Conservation (phyloP, 805 yeast species). For the Lipomyces yamadae region DNA sequence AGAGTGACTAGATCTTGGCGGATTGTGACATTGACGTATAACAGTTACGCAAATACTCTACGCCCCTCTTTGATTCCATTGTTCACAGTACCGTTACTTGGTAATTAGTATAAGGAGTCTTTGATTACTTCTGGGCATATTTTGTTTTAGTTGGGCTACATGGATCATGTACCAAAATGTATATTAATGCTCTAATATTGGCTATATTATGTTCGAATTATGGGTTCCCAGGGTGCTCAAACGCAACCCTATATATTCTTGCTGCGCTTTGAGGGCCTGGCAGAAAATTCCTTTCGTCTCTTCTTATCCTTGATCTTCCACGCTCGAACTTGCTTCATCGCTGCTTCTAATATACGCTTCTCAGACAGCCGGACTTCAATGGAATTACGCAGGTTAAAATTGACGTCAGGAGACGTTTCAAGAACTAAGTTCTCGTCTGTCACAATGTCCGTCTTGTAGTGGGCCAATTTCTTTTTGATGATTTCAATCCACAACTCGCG, state of each 20-base stretch:
- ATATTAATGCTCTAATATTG: not conserved
- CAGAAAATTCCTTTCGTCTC: constrained; percentile 15
- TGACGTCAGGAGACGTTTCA: constrained; percentile 12
- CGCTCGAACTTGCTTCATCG: constrained; percentile 19
- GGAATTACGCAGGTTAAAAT: constrained; percentile 31
- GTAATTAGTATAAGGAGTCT: not conserved
- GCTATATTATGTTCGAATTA: not conserved
- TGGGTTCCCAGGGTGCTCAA: not conserved
- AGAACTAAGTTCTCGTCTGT: constrained; percentile 34
- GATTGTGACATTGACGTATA: not conserved
- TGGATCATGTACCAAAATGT: not conserved
- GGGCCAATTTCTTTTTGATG: constrained; percentile 15
- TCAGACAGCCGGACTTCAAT: constrained; percentile 35
- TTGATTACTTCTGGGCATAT: not conserved
- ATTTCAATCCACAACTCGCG: constrained; percentile 31
- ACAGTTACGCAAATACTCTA: constrained; percentile 71
- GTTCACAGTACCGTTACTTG: not conserved
- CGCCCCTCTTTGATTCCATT: constrained; percentile 59
- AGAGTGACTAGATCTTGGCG: not conserved
- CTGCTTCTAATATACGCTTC: constrained; percentile 25
- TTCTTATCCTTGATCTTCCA: constrained; percentile 24
- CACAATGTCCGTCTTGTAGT: constrained; percentile 31
- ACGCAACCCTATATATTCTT: not conserved
- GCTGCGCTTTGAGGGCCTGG: constrained; percentile 20
- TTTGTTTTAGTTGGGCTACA: constrained; percentile 3